A percentile compares a stretch with the other conserved stretches of the same genome.
Evolutionary conservation across 2,329 filamentous ascomycete genomes (phyloP).

Genomic region (Leptographium galeiforme): DNA sequence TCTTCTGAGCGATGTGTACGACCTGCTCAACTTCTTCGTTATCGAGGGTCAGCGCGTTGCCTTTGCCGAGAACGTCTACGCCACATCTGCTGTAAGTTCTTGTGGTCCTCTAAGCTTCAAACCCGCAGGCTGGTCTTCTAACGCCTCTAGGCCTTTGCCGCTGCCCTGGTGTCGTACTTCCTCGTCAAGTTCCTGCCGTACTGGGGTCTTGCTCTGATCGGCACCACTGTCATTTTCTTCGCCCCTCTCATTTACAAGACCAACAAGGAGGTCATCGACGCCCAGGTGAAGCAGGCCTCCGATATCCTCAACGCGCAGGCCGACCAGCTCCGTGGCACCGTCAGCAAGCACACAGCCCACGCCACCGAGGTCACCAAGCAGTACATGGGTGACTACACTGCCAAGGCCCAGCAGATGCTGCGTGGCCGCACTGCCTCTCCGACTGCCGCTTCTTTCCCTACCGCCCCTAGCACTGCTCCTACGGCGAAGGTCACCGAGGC

Average conservation of each 20-base stretch:
- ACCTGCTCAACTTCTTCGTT: constrained; percentile 59
- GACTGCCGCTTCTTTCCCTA: not conserved
- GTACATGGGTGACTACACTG: constrained; percentile 53
- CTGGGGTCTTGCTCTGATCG: constrained; percentile 53
- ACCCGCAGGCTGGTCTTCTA: not conserved
- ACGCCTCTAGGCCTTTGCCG: constrained; percentile 37
- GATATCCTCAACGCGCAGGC: constrained; percentile 50
- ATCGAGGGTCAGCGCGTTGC: constrained; percentile 57
- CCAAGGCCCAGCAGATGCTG: constrained; percentile 53
- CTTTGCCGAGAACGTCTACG: constrained; percentile 52
- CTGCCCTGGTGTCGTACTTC: constrained; percentile 52
- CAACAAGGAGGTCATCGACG: constrained; percentile 58
- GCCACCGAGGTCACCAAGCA: constrained; percentile 52
- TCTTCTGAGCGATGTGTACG: constrained; percentile 49
- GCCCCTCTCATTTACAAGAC: constrained; percentile 49
- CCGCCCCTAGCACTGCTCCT: constrained; percentile 2
- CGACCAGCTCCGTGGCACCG: constrained; percentile 45
- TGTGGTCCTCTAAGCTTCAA: constrained; percentile 3
- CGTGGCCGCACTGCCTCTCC: constrained; percentile 24
- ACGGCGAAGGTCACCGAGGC: constrained; percentile 21
- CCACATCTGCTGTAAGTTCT: constrained; percentile 43
- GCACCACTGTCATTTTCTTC: constrained; percentile 46
- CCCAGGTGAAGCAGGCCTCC: constrained; percentile 43
- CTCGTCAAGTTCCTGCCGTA: constrained; percentile 57
- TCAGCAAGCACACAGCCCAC: constrained; percentile 50